Conservation (phyloP, 1,139 yeast species). For the Groenewaldozyma auringiensis region DNA sequence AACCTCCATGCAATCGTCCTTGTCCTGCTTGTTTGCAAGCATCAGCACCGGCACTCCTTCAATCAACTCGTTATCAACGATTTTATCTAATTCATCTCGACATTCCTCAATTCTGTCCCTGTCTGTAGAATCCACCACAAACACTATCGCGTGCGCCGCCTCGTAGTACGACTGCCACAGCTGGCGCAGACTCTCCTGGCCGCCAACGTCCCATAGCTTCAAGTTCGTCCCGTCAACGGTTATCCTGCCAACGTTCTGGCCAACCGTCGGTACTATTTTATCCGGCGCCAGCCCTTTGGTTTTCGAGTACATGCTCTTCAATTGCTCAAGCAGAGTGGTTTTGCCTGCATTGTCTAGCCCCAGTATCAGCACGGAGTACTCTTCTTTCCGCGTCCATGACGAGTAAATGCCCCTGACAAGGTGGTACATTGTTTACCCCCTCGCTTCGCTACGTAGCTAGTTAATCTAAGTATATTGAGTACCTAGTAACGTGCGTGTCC, state of each 20-base stretch:
- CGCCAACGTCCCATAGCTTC: conserved; percentile 95
- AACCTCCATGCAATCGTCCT: conserved; percentile 73
- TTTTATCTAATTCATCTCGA: conserved; percentile 46
- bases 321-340: conserved; percentile 66
- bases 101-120: conserved; percentile 78
- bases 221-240: conserved; percentile 44
- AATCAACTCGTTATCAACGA: conserved; percentile 46
- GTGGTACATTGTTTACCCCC: conserved; percentile 47
- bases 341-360: conserved; percentile 97
- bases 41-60: conserved; percentile 83
- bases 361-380: conserved; percentile 66
- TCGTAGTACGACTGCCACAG: conserved; percentile 85
- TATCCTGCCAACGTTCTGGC: conserved; percentile 61
- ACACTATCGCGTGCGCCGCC: conserved; percentile 85
- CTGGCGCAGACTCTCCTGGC: conserved; percentile 71
- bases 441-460: neutral
- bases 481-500: neutral
- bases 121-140: conserved; percentile 88
- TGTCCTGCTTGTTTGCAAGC: conserved; percentile 94
- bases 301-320: conserved; percentile 45
- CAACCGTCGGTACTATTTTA: conserved; percentile 61
- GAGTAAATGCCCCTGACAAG: conserved; percentile 52
- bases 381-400: conserved; percentile 51
- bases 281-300: conserved; percentile 38
- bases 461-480: neutral